Conservation (phyloP, 2,329 filamentous ascomycete species). For the Colletotrichum agaves region DNA sequence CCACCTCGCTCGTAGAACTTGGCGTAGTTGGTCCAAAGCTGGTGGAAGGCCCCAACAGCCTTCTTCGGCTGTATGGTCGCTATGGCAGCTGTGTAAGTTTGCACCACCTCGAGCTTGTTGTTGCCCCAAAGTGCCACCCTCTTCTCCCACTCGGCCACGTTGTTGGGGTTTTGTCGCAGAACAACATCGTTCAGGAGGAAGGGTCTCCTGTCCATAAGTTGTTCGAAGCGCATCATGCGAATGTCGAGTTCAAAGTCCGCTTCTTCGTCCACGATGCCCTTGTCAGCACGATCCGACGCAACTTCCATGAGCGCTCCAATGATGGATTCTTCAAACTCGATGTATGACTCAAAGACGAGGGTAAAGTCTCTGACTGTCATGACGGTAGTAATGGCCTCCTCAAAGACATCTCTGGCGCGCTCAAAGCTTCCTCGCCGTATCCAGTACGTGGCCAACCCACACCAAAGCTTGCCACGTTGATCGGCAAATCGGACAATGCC, state of each 20-base stretch:
- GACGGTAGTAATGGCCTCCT: constrained; percentile 95
- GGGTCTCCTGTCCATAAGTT: constrained; percentile 94
- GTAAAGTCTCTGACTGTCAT: constrained; percentile 99
- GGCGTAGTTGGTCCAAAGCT: constrained; percentile 96
- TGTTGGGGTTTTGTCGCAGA: constrained; percentile 94
- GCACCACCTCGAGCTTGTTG: constrained; percentile 89
- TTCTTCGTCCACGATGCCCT: constrained; percentile 80
- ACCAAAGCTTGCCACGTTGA: constrained; percentile 95
- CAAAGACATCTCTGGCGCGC: constrained; percentile 90
- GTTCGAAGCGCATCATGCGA: constrained; percentile 97
- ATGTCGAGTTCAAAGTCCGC: constrained; percentile 96
- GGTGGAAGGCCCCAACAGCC: constrained; percentile 90
- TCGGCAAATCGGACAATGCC: constrained; percentile 92
- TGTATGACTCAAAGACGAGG: constrained; percentile 94
- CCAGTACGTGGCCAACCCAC: constrained; percentile 95
- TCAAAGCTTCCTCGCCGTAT: constrained; percentile 94
- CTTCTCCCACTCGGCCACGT: constrained; percentile 97
- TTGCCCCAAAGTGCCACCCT: constrained; percentile 94
- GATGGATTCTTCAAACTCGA: constrained; percentile 96
- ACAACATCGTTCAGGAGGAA: constrained; percentile 97
- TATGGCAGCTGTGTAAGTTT: constrained; percentile 95
- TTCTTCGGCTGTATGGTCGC: constrained; percentile 94
- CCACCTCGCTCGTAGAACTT: constrained; percentile 94
- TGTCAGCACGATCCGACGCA: constrained; percentile 81
- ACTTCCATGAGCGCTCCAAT: constrained; percentile 92